Evolutionary conservation across 1,139 yeast genomes (phyloP), one percentile per base, ranked within the genome.

Genomic region (Taphrina communis): DNA sequence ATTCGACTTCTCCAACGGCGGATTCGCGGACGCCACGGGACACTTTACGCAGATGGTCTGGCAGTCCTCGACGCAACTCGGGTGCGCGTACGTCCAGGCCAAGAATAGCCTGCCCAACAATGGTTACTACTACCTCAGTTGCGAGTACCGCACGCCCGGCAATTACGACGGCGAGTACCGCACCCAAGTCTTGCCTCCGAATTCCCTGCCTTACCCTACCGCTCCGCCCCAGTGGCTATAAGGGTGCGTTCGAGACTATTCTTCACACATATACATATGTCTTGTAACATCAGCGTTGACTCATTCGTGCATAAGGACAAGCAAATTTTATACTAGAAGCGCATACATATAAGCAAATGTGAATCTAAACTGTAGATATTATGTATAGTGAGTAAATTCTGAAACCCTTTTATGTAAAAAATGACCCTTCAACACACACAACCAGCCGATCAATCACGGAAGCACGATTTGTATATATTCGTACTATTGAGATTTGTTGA

Each of bases 11-110:
- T 71, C 75, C 21, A 74, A 77, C 72, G 80, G 82, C 62, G 75
- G 75, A 48, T 72, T 66, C 59, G 75, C 81, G 51, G 77, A 76
- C 9, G 59, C 74, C 21, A 77, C 83, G 69, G 84, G 86, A 72
- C 94, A 88, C 77, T 88, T 88, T 80, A 88, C 93, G 36, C 91
- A 87, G 77, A 82, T 88, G 62, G 85, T 88, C 65, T 88, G 94
- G 94, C 86, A 85, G 76, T 77, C 80, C 36, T 79, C 89, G 70
- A 81, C 86, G 31, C 76, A 82, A 75, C 77, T 88, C 25, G 94
- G 93, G 50, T 88, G 94, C 80, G 93, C 87, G 69, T 81, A 81
- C 77, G 73, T 65, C 52, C 72, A 72, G 69, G 81, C 81, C 77
- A 81, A 79, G 70, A 66, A 77, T 51, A 83, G 86, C 75, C 82